Conservation (phyloP, 306 rosid species). For the Mimosa pudica region DNA sequence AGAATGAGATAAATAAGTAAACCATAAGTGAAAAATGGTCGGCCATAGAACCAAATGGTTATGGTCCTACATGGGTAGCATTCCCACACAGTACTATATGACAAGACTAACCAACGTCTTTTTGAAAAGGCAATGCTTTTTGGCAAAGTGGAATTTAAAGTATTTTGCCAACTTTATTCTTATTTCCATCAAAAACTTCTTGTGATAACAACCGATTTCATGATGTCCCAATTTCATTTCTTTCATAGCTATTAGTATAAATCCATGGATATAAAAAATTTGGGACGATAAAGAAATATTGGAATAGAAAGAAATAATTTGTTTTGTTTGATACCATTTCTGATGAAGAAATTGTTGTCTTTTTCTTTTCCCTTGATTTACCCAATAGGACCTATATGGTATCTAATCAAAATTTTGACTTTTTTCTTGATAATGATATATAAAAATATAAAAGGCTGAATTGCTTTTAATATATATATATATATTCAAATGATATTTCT, state of each 20-base stretch:
- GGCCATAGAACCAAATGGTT: slow-evolving; percentile 34
- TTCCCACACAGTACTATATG: slow-evolving; percentile 38
- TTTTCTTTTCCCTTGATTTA: neutral
- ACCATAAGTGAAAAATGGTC: neutral
- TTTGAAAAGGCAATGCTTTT: slow-evolving; percentile 41
- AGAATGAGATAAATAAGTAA: neutral
- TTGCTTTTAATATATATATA: neutral
- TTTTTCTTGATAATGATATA: neutral
- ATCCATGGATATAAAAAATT: neutral
- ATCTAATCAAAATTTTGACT: neutral
- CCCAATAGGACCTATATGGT: neutral
- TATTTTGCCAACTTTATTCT: slow-evolving; percentile 57
- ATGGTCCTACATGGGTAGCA: slow-evolving; percentile 34
- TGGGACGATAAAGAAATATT: neutral
- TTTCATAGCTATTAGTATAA: neutral
- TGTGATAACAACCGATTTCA: neutral
- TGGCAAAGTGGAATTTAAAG: slow-evolving; percentile 55
- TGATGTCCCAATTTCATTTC: neutral
- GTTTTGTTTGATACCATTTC: neutral
- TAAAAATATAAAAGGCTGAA: neutral
- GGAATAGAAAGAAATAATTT: neutral
- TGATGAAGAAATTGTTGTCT: neutral
- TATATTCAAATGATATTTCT: neutral
- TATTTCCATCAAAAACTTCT: slow-evolving; percentile 47
- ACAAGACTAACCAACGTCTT: slow-evolving; percentile 51